phyloP scores from a whole-genome alignment of 2,329 filamentous ascomycete genomes.

The Penicillium sp. region DNA sequence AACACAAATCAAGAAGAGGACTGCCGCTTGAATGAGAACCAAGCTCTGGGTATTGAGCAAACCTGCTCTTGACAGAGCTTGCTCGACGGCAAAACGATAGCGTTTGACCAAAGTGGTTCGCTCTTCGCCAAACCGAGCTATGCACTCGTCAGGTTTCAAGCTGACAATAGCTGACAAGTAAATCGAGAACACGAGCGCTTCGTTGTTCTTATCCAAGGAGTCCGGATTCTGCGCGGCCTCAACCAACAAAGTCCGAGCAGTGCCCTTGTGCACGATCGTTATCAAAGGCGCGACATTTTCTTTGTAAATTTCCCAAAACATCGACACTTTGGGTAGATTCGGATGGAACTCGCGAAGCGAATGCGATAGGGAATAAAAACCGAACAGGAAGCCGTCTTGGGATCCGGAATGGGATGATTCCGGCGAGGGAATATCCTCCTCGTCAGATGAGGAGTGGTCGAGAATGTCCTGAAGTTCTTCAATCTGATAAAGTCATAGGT shows the following conservation, averaged over 20 bases:
- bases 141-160: constrained; percentile 45
- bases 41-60: constrained; percentile 65
- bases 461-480: constrained; percentile 65
- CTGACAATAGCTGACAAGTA: constrained; percentile 59
- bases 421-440: constrained; percentile 55
- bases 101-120: constrained; percentile 52
- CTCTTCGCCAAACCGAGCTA: constrained; percentile 53
- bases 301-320: constrained; percentile 61
- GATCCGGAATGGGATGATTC: constrained; percentile 45
- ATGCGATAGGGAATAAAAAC: constrained; percentile 59
- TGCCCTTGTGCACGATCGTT: constrained; percentile 62
- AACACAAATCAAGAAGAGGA: constrained; percentile 60
- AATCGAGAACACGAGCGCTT: constrained; percentile 63
- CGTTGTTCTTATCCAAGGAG: constrained; percentile 54
- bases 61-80: constrained; percentile 64
- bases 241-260: constrained; percentile 54
- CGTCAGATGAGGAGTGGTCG: constrained; percentile 59
- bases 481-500: constrained; percentile 42
- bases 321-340: constrained; percentile 50
- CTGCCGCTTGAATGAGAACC: constrained; percentile 63
- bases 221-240: constrained; percentile 54
- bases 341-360: constrained; percentile 61
- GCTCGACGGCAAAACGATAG: constrained; percentile 66
- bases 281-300: constrained; percentile 64
- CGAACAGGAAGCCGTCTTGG: constrained; percentile 63